A percentile compares a stretch with the other conserved stretches of the same genome.
Evolutionary conservation across 208 protist species (phyloP).

Genomic region (Trypanosoma boissoni): DNA sequence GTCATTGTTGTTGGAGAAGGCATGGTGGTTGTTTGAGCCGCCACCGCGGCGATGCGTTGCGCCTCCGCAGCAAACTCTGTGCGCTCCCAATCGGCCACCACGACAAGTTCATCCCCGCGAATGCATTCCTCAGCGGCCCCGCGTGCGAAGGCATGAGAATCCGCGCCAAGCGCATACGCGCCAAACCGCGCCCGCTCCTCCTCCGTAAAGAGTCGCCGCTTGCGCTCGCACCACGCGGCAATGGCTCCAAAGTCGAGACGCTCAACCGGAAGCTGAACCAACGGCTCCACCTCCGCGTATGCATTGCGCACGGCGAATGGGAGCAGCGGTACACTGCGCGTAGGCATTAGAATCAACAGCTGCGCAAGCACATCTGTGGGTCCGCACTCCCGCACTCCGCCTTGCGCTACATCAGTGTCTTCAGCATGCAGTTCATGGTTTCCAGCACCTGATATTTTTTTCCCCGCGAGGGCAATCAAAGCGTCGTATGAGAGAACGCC

Average conservation of each 20-base stretch:
- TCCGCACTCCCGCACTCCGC: no score
- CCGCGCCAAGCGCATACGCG: constrained; percentile 63
- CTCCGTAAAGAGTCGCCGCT: constrained; percentile 57
- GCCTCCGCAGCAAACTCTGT: constrained; percentile 20
- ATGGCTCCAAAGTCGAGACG: constrained; percentile 65
- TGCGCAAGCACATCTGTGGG: constrained; percentile 82
- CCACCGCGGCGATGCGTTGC: no score
- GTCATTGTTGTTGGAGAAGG: no score
- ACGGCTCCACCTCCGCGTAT: constrained; percentile 60
- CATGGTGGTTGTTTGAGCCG: no score
- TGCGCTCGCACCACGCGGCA: constrained; percentile 62
- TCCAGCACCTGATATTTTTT: no score
- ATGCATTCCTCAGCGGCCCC: constrained; percentile 20
- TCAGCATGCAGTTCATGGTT: no score
- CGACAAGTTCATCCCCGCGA: constrained; percentile 52
- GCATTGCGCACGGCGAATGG: constrained; percentile 51
- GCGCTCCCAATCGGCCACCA: constrained; percentile 59
- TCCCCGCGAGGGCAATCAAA: constrained; percentile 51
- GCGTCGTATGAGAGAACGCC: constrained; percentile 72
- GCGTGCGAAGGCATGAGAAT: constrained; percentile 9
- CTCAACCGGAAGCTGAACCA: constrained; percentile 70
- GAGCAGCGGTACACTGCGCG: constrained; percentile 52
- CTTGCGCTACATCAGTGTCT: no score
- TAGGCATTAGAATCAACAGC: constrained; percentile 72
- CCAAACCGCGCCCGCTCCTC: constrained; percentile 74